phyloP scores from a whole-genome alignment of 1,284 basidiomycete genomes.

The Leccinum solheimii region DNA sequence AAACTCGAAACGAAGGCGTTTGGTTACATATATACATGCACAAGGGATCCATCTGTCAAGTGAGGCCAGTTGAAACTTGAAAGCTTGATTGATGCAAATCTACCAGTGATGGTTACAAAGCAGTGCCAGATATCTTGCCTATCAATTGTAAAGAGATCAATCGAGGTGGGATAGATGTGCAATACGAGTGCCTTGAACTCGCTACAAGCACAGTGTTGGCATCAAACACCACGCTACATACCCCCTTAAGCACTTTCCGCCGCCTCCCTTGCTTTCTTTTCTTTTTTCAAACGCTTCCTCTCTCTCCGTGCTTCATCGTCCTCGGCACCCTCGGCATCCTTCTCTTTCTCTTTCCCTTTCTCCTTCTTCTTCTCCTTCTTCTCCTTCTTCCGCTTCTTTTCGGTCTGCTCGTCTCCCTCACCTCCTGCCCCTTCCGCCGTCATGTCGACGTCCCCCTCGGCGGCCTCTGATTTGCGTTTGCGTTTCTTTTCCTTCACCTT shows the following conservation, averaged over 20 bases:
- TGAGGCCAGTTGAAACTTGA: slow-evolving; percentile 3
- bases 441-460: slow-evolving; percentile 45
- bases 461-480: slow-evolving; percentile 67
- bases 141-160: slow-evolving; percentile 5
- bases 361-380: background rate
- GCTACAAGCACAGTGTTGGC: background rate
- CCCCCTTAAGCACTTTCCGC: slow-evolving; percentile 30
- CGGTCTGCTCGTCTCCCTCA: slow-evolving; percentile 45
- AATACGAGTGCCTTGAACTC: background rate
- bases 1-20: background rate
- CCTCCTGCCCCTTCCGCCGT: slow-evolving; percentile 36
- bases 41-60: background rate
- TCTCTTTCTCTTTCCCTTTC: background rate
- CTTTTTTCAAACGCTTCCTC: slow-evolving; percentile 65
- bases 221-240: background rate
- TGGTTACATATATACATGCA: slow-evolving; percentile 6
- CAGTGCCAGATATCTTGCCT: slow-evolving; percentile 8
- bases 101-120: slow-evolving; percentile 9
- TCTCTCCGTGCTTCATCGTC: slow-evolving; percentile 65
- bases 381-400: slow-evolving; percentile 52
- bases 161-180: slow-evolving; percentile 11
- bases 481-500: slow-evolving; percentile 71
- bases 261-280: slow-evolving; percentile 63
- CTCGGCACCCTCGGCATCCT: slow-evolving; percentile 39
- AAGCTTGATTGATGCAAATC: slow-evolving; percentile 16